Evolutionary conservation across 148 eudicot species (phyloP).

Genomic region (Vaccinium darrowii): DNA sequence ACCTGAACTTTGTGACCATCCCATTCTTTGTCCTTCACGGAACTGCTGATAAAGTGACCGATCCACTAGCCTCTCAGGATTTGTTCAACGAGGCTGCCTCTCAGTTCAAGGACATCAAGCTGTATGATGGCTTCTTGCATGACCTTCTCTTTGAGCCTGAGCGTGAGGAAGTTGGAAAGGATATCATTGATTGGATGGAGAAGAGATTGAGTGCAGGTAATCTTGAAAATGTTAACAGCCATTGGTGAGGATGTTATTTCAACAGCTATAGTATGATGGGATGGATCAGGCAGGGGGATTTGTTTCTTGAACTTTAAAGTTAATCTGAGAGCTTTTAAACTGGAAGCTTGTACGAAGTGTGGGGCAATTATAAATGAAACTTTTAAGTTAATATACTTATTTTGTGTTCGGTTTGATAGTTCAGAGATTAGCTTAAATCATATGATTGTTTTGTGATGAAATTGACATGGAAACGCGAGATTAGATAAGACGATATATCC

Average conservation of each 20-base stretch:
- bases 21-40: slow-evolving; percentile 97
- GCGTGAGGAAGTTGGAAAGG: slow-evolving; percentile 80
- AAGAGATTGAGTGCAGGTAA: slow-evolving; percentile 30
- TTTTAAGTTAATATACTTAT: neutral
- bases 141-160: slow-evolving; percentile 98
- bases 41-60: slow-evolving; percentile 86
- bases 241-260: slow-evolving; percentile 20
- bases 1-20: slow-evolving; percentile 59
- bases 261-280: neutral
- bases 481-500: neutral
- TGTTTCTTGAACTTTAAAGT: neutral
- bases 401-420: neutral
- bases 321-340: neutral
- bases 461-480: neutral
- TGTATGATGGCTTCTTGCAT: slow-evolving; percentile 86
- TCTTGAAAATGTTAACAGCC: slow-evolving; percentile 21
- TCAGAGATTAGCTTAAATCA: neutral
- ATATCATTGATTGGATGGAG: slow-evolving; percentile 84
- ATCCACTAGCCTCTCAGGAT: slow-evolving; percentile 83
- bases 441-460: neutral
- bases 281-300: neutral
- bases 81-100: slow-evolving; percentile 74
- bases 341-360: neutral
- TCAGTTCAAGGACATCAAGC: slow-evolving; percentile 72
- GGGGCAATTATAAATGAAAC: neutral